These are phyloP conservation scores for Rhytidhysteron rufulum DNA, from an alignment of 2,329 filamentous ascomycete species.

Conservation along the genomic window DNA sequence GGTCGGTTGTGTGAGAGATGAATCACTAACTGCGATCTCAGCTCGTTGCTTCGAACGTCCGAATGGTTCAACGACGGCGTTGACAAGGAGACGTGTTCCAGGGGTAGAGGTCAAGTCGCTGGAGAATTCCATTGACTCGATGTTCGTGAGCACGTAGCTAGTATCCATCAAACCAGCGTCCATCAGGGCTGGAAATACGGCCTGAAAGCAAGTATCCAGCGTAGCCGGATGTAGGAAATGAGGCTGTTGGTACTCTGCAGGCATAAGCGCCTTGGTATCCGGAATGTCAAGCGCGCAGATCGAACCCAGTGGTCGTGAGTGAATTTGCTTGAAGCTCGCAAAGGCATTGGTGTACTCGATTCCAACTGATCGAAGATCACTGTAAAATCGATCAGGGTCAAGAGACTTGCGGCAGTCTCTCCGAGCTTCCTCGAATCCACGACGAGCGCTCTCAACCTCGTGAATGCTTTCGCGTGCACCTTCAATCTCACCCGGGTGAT, in stretches of 20 bases:
- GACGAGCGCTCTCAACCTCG: slow-evolving; percentile 8
- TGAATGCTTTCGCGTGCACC: slow-evolving; percentile 12
- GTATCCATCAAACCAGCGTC: not conserved
- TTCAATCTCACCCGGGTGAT: slow-evolving; percentile 41
- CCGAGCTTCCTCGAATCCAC: too few relatives aligned
- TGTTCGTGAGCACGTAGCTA: too few relatives aligned
- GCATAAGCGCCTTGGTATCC: not conserved
- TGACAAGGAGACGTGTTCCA: not conserved
- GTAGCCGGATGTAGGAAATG: slow-evolving; percentile 4
- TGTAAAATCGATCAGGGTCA: too few relatives aligned
- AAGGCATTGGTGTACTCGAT: too few relatives aligned
- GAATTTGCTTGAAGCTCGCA: too few relatives aligned
- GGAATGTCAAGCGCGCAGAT: too few relatives aligned
- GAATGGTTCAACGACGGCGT: not conserved
- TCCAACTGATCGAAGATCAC: too few relatives aligned
- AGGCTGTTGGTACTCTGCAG: not conserved
- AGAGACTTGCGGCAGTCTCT: too few relatives aligned
- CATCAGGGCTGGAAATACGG: not conserved
- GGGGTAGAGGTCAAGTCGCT: too few relatives aligned
- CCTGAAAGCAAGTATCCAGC: slow-evolving; percentile 2
- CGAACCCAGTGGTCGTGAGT: too few relatives aligned
- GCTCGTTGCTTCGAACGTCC: not conserved
- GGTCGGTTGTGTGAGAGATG: too few relatives aligned
- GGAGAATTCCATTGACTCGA: too few relatives aligned
- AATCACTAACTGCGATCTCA: not conserved